Evolutionary conservation across 768 basidiomycete species (phyloP), one percentile per base, ranked within the genome.

Genomic region (Boletus tylopilopsis): DNA sequence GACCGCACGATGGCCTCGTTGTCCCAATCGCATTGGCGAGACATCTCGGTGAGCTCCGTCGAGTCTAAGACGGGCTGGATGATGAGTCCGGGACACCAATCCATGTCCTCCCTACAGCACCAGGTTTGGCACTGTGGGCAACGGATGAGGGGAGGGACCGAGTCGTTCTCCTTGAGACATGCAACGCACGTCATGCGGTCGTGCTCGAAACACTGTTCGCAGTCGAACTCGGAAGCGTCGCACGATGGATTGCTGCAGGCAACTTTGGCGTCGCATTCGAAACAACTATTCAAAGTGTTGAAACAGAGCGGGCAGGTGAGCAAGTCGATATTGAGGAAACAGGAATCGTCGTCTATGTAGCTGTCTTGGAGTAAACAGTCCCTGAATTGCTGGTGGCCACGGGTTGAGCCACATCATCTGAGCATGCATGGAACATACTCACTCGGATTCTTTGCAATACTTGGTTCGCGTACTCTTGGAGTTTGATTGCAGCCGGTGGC

Each of bases 1-100:
- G 54, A 36, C 29, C 60, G 50, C 11, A 50, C 29, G 44, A 60
- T 51, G 22, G 36, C 45, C n/a, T 50, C 18, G 24, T 9, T 15
- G 40, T 46, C 61, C 54, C 51, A 60, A 0, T 49, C 23, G n/a
- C 19, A 22, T 16, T 45, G 10, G 12, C 6, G 30, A 18, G 47
- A 43, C 3, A 63, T 36, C n/a, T 51, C 11, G 9, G 30, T 35
- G 2, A 45, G 23, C 6, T 42, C 53, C 16, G 35, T n/a, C 6
- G 61, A 53, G 3, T 47, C 57, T 9, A 27, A 18, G 11, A 48
- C 9, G 9, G 51, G 61, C 3, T 53, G 19, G 27, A 24, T 4
- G 43, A 60, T 5, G 8, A 49, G 12, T 5, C 61, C 61, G 21
- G n/a, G n/a, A 32, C 60, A 63, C 60, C 60, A 59, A 1, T 38